These are phyloP conservation scores for Volutella citrinella DNA, from an alignment of 2,329 filamentous ascomycete species.

Conservation along the genomic window DNA sequence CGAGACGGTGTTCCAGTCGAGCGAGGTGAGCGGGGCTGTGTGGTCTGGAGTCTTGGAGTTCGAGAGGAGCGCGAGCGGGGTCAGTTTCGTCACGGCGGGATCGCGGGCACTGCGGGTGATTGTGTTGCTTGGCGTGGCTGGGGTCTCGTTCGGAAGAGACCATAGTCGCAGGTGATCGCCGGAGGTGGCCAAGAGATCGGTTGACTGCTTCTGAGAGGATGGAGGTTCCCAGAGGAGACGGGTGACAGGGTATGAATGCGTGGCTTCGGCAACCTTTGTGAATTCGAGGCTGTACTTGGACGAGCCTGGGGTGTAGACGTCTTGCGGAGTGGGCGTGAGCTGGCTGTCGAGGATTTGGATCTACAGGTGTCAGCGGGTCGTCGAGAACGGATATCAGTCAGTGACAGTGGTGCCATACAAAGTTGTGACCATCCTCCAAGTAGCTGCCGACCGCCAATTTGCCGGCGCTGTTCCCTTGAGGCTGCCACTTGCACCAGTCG, in stretches of 20 bases:
- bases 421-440: slow-evolving; percentile 96
- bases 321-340: slow-evolving; percentile 65
- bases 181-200: slow-evolving; percentile 90
- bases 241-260: slow-evolving; percentile 96
- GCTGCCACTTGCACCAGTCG: slow-evolving; percentile 98
- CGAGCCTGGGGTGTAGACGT: slow-evolving; percentile 66
- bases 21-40: slow-evolving; percentile 89
- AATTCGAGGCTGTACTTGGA: slow-evolving; percentile 82
- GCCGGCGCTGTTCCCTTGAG: slow-evolving; percentile 75
- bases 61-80: slow-evolving; percentile 85
- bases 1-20: slow-evolving; percentile 97
- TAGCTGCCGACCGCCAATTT: slow-evolving; percentile 96
- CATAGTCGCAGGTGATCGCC: slow-evolving; percentile 91
- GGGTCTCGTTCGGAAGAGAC: slow-evolving; percentile 77
- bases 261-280: slow-evolving; percentile 90
- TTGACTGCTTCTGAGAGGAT: slow-evolving; percentile 90
- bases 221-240: slow-evolving; percentile 94
- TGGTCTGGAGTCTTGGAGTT: slow-evolving; percentile 99
- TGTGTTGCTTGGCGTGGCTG: slow-evolving; percentile 59
- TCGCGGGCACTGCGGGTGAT: slow-evolving; percentile 59
- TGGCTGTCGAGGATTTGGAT: slow-evolving; percentile 97
- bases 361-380: slow-evolving; percentile 41
- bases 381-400: slow-evolving; percentile 1
- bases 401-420: slow-evolving; percentile 60
- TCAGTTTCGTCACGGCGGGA: slow-evolving; percentile 71